Evolutionary conservation across 192 early-diverging fungal species (phyloP).

Genomic region (Gigaspora rosea): DNA sequence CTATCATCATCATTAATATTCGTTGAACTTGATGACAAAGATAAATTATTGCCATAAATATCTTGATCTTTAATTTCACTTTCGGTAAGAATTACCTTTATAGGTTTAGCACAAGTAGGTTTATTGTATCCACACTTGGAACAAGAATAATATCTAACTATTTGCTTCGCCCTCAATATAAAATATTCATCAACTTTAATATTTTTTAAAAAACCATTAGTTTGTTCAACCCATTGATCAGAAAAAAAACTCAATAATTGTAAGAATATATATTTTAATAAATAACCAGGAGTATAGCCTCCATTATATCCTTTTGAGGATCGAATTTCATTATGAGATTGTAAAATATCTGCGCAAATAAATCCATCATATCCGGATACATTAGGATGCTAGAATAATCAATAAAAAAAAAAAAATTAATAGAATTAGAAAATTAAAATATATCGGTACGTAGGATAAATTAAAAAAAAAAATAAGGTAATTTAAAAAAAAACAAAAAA

Average conservation of each 20-base stretch:
- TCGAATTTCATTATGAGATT: neutral
- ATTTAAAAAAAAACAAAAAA: too few relatives aligned
- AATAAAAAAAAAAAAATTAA: too few relatives aligned
- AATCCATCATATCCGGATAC: neutral
- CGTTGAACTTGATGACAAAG: too few relatives aligned
- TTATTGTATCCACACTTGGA: neutral
- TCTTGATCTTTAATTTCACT: neutral
- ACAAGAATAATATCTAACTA: neutral
- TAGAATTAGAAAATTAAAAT: too few relatives aligned
- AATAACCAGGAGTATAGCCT: conserved; percentile 17
- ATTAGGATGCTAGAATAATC: too few relatives aligned
- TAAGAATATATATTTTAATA: conserved; percentile 22
- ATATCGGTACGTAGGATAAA: too few relatives aligned
- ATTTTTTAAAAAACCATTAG: neutral
- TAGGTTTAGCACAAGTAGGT: neutral
- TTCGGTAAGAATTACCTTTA: neutral
- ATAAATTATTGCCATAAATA: neutral
- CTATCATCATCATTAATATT: too few relatives aligned
- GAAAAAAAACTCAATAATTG: conserved; percentile 23
- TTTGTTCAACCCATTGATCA: conserved; percentile 1
- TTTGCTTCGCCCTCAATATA: neutral
- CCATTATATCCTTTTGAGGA: neutral
- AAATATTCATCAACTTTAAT: neutral
- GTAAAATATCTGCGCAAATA: conserved; percentile 14
- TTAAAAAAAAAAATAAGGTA: too few relatives aligned